Evolutionary conservation across 352 stramenopile species (phyloP).

Genomic region (Phytopythium aichiense): DNA sequence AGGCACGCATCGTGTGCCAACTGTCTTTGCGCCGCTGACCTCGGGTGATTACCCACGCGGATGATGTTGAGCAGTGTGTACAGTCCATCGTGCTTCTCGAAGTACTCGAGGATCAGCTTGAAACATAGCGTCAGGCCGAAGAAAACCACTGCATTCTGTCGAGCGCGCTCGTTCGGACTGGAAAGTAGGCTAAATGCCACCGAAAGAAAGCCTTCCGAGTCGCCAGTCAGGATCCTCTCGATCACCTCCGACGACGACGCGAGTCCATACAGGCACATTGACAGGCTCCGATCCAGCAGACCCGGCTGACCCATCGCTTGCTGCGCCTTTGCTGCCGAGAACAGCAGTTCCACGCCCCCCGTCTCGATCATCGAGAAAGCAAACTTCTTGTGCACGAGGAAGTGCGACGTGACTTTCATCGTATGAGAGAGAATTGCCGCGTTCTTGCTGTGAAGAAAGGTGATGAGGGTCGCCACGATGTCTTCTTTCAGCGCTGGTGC

Average conservation of each 20-base stretch:
- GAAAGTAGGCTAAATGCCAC: conserved; percentile 63
- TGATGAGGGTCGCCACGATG: conserved; percentile 77
- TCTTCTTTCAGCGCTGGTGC: conserved; percentile 80
- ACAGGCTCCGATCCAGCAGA: conserved; percentile 68
- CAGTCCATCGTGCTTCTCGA: conserved; percentile 79
- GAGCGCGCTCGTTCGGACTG: conserved; percentile 71
- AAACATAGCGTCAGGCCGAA: conserved; percentile 79
- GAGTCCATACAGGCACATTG: conserved; percentile 83
- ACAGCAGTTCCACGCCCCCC: conserved; percentile 69
- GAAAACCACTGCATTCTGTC: conserved; percentile 83
- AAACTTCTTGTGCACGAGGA: conserved; percentile 86
- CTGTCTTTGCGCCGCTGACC: conserved; percentile 71
- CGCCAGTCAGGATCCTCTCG: conserved; percentile 59
- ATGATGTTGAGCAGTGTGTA: conserved; percentile 87
- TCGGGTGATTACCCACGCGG: conserved; percentile 69
- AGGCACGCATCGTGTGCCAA: conserved; percentile 81
- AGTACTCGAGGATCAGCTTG: conserved; percentile 79
- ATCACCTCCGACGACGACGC: conserved; percentile 76
- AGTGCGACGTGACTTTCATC: conserved; percentile 84
- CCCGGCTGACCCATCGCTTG: conserved; percentile 54
- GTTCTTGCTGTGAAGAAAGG: conserved; percentile 83
- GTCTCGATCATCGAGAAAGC: conserved; percentile 70
- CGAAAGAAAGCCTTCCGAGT: conserved; percentile 53
- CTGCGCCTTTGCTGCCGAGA: conserved; percentile 51
- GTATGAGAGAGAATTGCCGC: conserved; percentile 69